These are phyloP conservation scores for Schizothecium vesticola DNA, from an alignment of 495 filamentous ascomycete species.

Conservation along the genomic window DNA sequence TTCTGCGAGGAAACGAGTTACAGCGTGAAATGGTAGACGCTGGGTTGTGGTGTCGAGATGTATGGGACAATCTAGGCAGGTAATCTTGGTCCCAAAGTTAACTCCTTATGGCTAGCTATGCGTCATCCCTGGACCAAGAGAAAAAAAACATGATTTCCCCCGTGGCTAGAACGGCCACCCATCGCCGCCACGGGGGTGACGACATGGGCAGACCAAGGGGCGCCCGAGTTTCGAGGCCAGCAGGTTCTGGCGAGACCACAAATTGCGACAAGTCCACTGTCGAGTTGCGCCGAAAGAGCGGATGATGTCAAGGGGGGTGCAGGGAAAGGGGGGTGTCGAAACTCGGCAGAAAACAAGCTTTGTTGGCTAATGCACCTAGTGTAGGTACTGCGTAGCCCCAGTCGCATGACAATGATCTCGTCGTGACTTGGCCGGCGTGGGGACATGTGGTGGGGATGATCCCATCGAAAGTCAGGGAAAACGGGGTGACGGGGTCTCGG, in stretches of 20 bases:
- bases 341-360: conserved; percentile 18
- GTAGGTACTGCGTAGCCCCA: too few relatives aligned
- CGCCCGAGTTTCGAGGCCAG: background rate
- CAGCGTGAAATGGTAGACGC: conserved; percentile 11
- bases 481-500: conserved; percentile 3
- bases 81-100: conserved; percentile 9
- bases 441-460: conserved; percentile 4
- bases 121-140: background rate
- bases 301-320: conserved; percentile 20
- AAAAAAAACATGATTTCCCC: conserved; percentile 19
- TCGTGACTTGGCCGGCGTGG: conserved; percentile 5
- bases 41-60: conserved; percentile 11
- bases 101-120: conserved; percentile 22
- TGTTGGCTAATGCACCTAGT: background rate
- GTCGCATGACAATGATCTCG: conserved; percentile 16
- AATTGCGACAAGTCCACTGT: background rate
- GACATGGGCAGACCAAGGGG: conserved; percentile 16
- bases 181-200: conserved; percentile 17
- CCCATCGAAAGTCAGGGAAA: conserved; percentile 2
- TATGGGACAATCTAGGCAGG: conserved; percentile 11
- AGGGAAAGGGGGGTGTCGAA: background rate
- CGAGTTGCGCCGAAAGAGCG: background rate
- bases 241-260: conserved; percentile 2
- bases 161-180: background rate
- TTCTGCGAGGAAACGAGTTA: conserved; percentile 1